These are phyloP conservation scores for Blastocystis sp. DNA, from an alignment of 352 stramenopile genomes.

Conservation along the genomic window DNA sequence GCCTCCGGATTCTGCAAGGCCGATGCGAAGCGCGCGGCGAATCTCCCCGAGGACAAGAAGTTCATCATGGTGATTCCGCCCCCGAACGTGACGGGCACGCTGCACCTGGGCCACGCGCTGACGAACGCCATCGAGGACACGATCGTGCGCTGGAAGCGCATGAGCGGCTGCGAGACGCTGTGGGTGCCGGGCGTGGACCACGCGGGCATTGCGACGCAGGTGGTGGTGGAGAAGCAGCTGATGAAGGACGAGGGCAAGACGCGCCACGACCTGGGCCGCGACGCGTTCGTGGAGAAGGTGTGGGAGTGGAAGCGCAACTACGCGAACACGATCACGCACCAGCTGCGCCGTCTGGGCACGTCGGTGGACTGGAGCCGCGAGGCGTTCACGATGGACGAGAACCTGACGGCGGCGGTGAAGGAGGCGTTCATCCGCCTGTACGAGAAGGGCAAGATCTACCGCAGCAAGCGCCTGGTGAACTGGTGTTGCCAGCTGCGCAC, in stretches of 20 bases:
- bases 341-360: slow-evolving; percentile 87
- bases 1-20: slow-evolving; percentile 88
- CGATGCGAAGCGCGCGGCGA: slow-evolving; percentile 81
- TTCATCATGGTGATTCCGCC: slow-evolving; percentile 98
- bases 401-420: slow-evolving; percentile 88
- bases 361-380: slow-evolving; percentile 92
- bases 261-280: slow-evolving; percentile 90
- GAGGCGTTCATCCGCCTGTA: slow-evolving; percentile 94
- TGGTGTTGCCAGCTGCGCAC: slow-evolving; percentile 96
- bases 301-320: slow-evolving; percentile 98
- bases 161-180: slow-evolving; percentile 91
- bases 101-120: slow-evolving; percentile 95
- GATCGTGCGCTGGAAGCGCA: slow-evolving; percentile 87
- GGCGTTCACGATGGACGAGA: slow-evolving; percentile 96
- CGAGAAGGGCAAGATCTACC: slow-evolving; percentile 93
- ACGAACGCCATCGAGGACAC: slow-evolving; percentile 94
- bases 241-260: slow-evolving; percentile 85
- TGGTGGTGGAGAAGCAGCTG: slow-evolving; percentile 96
- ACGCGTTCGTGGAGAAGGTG: slow-evolving; percentile 90
- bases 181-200: slow-evolving; percentile 95
- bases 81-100: slow-evolving; percentile 92
- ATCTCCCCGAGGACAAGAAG: slow-evolving; percentile 81
- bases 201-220: slow-evolving; percentile 97
- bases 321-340: slow-evolving; percentile 88
- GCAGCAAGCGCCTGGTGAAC: slow-evolving; percentile 91